Percentiles rank a stretch among this genome's conserved stretches.
Evolutionary conservation across 208 protist species (phyloP).

Genomic region (Acanthamoeba sp.): DNA sequence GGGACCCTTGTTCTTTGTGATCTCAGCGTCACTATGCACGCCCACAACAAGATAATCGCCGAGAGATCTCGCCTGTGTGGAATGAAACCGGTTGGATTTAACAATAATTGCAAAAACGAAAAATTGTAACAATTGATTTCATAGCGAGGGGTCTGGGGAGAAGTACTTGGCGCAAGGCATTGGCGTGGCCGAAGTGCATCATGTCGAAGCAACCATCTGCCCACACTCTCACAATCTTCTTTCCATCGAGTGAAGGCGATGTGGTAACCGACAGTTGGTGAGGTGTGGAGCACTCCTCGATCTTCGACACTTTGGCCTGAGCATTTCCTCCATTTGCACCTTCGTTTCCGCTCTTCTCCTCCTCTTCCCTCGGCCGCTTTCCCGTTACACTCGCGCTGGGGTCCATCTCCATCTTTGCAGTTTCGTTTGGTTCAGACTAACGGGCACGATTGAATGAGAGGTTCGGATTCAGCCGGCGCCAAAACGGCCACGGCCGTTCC

Average conservation of each 20-base stretch:
- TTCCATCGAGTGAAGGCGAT: background rate
- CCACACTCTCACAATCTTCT: constrained; percentile 91
- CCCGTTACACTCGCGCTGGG: background rate
- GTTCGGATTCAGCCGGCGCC: too few species aligned
- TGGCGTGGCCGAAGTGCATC: constrained; percentile 96
- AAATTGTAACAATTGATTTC: too few species aligned
- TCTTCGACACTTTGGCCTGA: background rate
- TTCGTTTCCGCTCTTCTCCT: background rate
- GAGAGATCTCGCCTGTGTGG: constrained; percentile 90
- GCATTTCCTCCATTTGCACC: background rate
- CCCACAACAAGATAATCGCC: constrained; percentile 97
- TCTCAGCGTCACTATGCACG: constrained; percentile 97
- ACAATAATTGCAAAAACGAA: background rate
- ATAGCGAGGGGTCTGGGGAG: too few species aligned
- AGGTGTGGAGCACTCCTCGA: background rate
- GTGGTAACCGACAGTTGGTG: background rate
- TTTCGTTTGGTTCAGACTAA: background rate
- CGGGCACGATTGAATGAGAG: too few species aligned
- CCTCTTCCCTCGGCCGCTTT: constrained; percentile 27
- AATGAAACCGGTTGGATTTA: background rate
- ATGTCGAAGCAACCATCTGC: constrained; percentile 98
- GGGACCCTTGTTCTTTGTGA: constrained; percentile 96
- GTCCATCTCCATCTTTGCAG: background rate
- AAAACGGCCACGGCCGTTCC: too few species aligned
- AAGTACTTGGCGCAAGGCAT: constrained; percentile 54